A percentile compares a stretch with the other conserved stretches of the same genome.
These are phyloP conservation scores for Silene latifolia DNA, from an alignment of 148 eudicot species.

Conservation along the genomic window DNA sequence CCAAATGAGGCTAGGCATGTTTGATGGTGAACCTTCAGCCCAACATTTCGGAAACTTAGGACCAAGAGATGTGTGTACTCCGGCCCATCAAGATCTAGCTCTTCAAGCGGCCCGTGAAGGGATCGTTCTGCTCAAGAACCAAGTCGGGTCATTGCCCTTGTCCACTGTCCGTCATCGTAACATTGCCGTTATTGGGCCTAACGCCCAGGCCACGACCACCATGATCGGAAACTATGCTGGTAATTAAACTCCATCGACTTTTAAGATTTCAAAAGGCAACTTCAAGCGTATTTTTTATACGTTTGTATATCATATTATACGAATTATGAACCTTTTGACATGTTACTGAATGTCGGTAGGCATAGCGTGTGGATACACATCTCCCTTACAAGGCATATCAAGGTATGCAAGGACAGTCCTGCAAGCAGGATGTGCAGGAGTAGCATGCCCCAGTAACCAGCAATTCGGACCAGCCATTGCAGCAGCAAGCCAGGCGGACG, in stretches of 20 bases:
- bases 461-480: slow-evolving; percentile 56
- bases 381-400: slow-evolving; percentile 67
- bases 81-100: slow-evolving; percentile 69
- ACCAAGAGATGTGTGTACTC: slow-evolving; percentile 60
- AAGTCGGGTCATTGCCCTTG: slow-evolving; percentile 49
- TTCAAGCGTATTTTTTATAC: too few species aligned
- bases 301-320: too few species aligned
- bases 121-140: slow-evolving; percentile 68
- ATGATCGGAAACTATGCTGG: slow-evolving; percentile 76
- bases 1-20: slow-evolving; percentile 95
- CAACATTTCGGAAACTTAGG: slow-evolving; percentile 69
- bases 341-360: slow-evolving; percentile 32
- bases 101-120: slow-evolving; percentile 91
- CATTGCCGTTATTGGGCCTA: slow-evolving; percentile 62
- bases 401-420: slow-evolving; percentile 58
- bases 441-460: slow-evolving; percentile 43
- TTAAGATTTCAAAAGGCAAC: too few species aligned
- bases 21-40: slow-evolving; percentile 64
- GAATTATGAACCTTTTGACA: too few species aligned
- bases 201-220: slow-evolving; percentile 46
- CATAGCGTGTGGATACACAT: slow-evolving; percentile 63
- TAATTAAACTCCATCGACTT: too few species aligned
- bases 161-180: slow-evolving; percentile 33
- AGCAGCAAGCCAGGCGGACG: slow-evolving; percentile 71
- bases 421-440: slow-evolving; percentile 54